Conservation (phyloP, 1,139 yeast species). For the Blastobotrys buckinghamii region DNA sequence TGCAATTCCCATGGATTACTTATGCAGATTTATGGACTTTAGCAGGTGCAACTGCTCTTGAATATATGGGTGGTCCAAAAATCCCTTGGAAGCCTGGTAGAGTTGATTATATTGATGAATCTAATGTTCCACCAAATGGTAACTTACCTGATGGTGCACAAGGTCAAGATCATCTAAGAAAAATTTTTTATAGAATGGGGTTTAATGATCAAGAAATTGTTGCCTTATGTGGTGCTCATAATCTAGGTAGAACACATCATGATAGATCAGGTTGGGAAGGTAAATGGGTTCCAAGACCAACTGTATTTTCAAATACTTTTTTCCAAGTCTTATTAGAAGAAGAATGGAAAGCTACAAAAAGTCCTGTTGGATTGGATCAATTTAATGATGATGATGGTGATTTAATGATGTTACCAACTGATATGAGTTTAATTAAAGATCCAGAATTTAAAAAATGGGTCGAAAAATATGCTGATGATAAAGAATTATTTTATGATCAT, state of each 20-base stretch:
- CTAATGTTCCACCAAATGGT: conserved; percentile 56
- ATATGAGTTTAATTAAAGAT: conserved; percentile 50
- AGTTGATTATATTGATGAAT: conserved; percentile 47
- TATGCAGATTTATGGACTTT: conserved; percentile 65
- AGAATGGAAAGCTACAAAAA: conserved; percentile 65
- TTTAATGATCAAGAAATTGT: conserved; percentile 80
- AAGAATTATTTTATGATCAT: conserved; percentile 45
- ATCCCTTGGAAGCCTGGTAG: conserved; percentile 59
- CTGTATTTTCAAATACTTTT: conserved; percentile 51
- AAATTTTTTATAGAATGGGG: conserved; percentile 64
- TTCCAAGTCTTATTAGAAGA: conserved; percentile 65
- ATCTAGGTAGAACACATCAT: conserved; percentile 59
- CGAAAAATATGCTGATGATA: conserved; percentile 49
- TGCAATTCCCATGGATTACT: conserved; percentile 51
- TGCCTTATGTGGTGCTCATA: conserved; percentile 72
- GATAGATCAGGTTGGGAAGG: conserved; percentile 70
- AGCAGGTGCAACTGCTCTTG: conserved; percentile 57
- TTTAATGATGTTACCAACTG: conserved; percentile 57
- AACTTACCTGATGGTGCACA: conserved; percentile 66
- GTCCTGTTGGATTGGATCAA: conserved; percentile 56
- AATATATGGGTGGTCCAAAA: conserved; percentile 56
- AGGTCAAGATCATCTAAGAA: conserved; percentile 65
- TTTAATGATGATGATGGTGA: conserved; percentile 65
- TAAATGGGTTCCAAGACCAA: conserved; percentile 82
- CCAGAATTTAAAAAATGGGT: conserved; percentile 45